Evolutionary conservation across 805 yeast genomes (phyloP), one percentile per base, ranked within the genome.

Genomic region (Tetrapisispora phaffii): DNA sequence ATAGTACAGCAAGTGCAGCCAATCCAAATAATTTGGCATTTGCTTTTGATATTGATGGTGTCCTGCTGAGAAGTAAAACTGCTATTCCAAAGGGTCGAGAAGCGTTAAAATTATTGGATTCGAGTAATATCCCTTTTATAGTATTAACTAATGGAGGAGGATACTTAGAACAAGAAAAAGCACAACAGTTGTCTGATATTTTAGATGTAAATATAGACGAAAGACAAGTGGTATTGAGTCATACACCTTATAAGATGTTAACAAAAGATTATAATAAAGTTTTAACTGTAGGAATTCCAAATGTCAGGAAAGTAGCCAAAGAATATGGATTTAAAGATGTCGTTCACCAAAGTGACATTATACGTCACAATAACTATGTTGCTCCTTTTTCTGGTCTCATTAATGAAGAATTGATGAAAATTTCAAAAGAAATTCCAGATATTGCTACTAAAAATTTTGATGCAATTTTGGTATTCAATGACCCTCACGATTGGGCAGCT

Each of bases 101-200:
- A 16, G 83, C 95, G 0, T 65, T 85, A 26, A 59, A 69, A 39
- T 59, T 76, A 16, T 67, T 89, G 39, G 68, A 80, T 37, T 50
- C 70, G 7, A 57, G 72, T 20, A 70, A 73, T 17, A 68, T 87
- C 7, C 96, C 97, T 1, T 89, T 78, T 66, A 77, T 87, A n/a
- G 59, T 89, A 35, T 70, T 89, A 59, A 88, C 96, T 7, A 88
- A 89, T 60, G 96, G 97, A 17, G 96, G 96, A 7, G 96, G 97
- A 2, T 73, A 73, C 28, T 64, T 75, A 12, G 97, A 88, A 56
- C 48, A 56, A 5, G 72, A 70, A n/a, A 68, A 95, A 37, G 77
- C 79, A 2, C 67, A 69, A 2, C 73, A 71, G 29, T 60, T 85
- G 3, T 71, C 78, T 2, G 55, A 66, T 8, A 63, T 63, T 31